Base-by-base conservation (phyloP, 371 early-diverging fungal species). In the Apophysomyces variabilis region DNA sequence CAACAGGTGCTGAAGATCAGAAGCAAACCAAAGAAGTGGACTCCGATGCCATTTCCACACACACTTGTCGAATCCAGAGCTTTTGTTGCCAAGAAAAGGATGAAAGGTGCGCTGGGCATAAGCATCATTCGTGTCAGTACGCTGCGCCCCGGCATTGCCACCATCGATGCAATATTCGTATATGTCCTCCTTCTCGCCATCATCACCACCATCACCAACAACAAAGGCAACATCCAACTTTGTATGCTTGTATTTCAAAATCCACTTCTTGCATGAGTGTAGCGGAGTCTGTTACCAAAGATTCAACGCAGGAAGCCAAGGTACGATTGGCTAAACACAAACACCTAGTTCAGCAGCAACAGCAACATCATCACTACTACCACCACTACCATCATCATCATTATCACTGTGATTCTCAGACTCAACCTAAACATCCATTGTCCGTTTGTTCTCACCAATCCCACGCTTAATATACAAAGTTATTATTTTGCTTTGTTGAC, bases 261-360 rank as follows among this genome's bases (percentile, higher is more conserved):
- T 50, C 54, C 18, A 50, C 21, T 16, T 50, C 54, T 16, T 21
- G n/a, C 54, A 16, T 50, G 54, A 50, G 54, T 8, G 21, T 50
- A 5, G 8, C 54, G 21, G 54, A 50, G 16, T 50, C 54, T 7
- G 54, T 50, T 18, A 21, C n/a, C 54, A 50, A 50, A 11, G 54
- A 50, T 50, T 50, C 54, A 21, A 32, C 54, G 54, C 54, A 50
- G 54, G 54, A 50, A n/a, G n/a, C 21, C 9, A 50, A 50, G 32
- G 7, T 21, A 50, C 54, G 54, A 9, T 26, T 5, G 21, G 21
- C 32, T 7, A 50, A 50, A 26, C 54, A 50, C 54, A 16, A 21
- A 50, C n/a, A 32, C 54, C 21, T 21, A 21, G 21, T 50, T 8
- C 54, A 18, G 21, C 54, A 50, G 54, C 54, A 50, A 5, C 54